Base-by-base conservation (phyloP, 108 stramenopile species). In the Craspedostauros australis region DNA sequence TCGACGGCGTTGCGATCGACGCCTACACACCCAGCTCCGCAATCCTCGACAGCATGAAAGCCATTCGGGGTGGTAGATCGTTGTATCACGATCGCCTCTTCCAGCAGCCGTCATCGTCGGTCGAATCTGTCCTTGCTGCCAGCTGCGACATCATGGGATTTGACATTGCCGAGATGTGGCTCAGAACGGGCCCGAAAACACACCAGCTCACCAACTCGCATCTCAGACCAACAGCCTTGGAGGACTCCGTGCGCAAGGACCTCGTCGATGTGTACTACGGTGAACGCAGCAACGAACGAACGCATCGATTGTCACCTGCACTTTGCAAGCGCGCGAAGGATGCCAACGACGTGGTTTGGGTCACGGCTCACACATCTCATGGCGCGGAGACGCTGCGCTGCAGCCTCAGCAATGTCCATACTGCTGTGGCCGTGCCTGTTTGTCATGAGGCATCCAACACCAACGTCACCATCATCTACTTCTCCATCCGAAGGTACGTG, bases 151-250 rank as follows among this genome's bases (percentile, higher is more conserved):
- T 76, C 27, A 77, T 87, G 66, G 82, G 81, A 34, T 93, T 93
- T 70, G 88, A 93, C 53, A 93, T 93, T 75, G 88, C 92, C 44
- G 92, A 93, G 77, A 82, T 93, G 80, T 93, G 92, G 92, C 72
- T 93, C 16, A 80, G 92, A 18, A 93, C 88, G n/a, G 92, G 92
- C 7, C 81, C 76, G 57, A 93, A 93, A 49, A 89, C 86, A 6
- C 92, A 93, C 58, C 92, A 93, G 60, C 68, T 93, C 26, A 89
- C 86, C 41, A 82, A 87, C 64, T 83, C 81, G 12, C 88, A 90
- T 58, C 59, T 93, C 2, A 62, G 88, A 19, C 81, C 84, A 5
- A 81, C 87, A 7, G 85, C 88, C 4, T 66, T 93, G 27, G 80
- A 87, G 27, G 84, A 86, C 50, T 66, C 63, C 6, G 68, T 83